Percentiles rank a stretch among this genome's conserved stretches.
These are phyloP conservation scores for Globisporangium acanthophoron DNA, from an alignment of 352 stramenopile genomes.

Conservation along the genomic window DNA sequence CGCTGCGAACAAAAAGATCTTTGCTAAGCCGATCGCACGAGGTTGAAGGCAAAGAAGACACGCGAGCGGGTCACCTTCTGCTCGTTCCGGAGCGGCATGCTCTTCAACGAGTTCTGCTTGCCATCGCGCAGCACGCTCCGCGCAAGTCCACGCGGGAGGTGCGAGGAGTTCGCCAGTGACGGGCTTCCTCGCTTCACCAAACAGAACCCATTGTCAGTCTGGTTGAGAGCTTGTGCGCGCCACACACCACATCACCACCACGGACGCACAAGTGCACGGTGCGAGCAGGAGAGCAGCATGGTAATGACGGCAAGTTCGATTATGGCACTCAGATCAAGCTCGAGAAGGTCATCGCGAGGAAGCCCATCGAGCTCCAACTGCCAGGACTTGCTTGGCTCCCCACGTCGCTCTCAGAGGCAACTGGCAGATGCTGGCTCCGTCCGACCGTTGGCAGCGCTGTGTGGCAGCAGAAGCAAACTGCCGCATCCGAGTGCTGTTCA, in stretches of 20 bases:
- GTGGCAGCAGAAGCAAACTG: background rate
- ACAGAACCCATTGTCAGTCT: no score
- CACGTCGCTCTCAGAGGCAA: background rate
- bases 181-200: conserved; percentile 5
- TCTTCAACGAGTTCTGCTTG: background rate
- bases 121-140: conserved; percentile 1
- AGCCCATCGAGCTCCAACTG: background rate
- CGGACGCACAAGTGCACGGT: background rate
- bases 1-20: background rate
- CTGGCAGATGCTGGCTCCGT: background rate
- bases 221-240: background rate
- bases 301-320: background rate
- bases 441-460: background rate
- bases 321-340: background rate
- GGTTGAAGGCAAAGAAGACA: background rate
- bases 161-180: background rate
- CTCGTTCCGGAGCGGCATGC: conserved; percentile 5
- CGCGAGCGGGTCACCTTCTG: conserved; percentile 1
- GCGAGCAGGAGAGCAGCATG: conserved; percentile 5
- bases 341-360: no score
- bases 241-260: background rate
- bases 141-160: conserved; percentile 2
- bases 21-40: background rate
- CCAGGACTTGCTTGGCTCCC: background rate
- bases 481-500: background rate